These are phyloP conservation scores for Gyromitra esculenta DNA, from an alignment of 2,329 filamentous ascomycete species.

Conservation along the genomic window DNA sequence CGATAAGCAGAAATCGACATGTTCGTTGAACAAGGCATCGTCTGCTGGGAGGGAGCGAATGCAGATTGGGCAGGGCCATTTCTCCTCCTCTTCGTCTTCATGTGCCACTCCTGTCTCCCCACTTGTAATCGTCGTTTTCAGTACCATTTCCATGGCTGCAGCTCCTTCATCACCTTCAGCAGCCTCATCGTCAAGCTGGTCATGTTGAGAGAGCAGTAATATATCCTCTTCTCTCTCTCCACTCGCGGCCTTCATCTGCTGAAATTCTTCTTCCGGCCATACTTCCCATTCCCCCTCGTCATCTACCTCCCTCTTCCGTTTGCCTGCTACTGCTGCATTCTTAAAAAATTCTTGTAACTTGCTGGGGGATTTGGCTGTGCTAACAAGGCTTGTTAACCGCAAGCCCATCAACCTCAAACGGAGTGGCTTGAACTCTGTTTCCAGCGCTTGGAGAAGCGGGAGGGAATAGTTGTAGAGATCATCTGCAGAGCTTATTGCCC, in stretches of 20 bases:
- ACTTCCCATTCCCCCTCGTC: conserved; percentile 71
- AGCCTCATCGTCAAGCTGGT: conserved; percentile 68
- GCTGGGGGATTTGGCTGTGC: conserved; percentile 81
- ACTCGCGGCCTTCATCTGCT: conserved; percentile 66
- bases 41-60: conserved; percentile 70
- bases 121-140: conserved; percentile 59
- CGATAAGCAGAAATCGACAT: conserved; percentile 92
- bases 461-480: conserved; percentile 84
- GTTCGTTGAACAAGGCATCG: conserved; percentile 83
- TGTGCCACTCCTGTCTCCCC: conserved; percentile 15
- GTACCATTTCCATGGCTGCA: conserved; percentile 62
- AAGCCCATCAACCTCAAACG: conserved; percentile 87
- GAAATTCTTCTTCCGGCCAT: conserved; percentile 69
- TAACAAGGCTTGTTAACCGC: conserved; percentile 85
- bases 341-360: conserved; percentile 78
- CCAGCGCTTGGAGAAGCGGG: conserved; percentile 81
- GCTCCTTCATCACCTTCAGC: conserved; percentile 21
- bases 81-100: conserved; percentile 62
- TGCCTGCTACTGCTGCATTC: conserved; percentile 57
- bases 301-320: conserved; percentile 60
- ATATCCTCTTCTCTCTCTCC: conserved; percentile 70
- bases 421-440: conserved; percentile 58
- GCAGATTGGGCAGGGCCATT: conserved; percentile 92
- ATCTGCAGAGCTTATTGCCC: conserved; percentile 75
- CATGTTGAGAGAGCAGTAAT: conserved; percentile 69